Base-by-base conservation (phyloP, 169 alveolate species). In the Theileria equi region DNA sequence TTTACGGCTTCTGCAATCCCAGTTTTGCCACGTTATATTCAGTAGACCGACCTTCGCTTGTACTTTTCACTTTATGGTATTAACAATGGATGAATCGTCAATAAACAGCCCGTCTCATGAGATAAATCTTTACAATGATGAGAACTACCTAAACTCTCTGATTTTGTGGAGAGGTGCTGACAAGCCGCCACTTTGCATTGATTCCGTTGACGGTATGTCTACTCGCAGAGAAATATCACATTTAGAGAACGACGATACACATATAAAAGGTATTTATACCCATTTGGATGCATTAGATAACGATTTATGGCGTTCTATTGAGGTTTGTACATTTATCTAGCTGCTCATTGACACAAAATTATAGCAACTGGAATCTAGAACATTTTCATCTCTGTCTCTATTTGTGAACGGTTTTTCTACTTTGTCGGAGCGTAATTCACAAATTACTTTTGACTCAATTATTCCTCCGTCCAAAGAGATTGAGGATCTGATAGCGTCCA, bases 401-500 rank as follows among this genome's bases (percentile, higher is more conserved):
- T 45, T 45, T 10, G 5, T 45, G 25, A 25, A 45, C 54, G 54
- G 26, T 7, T 25, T 25, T 25, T 45, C 54, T 45, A 11, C 25
- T 25, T 25, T 25, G 25, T 45, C 54, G 5, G 26, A 8, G 5
- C 54, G 8, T 11, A 34, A 45, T 45, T 5, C 54, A 5, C 19
- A 45, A 45, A 25, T 45, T n/a, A n/a, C n/a, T 25, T 45, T 45
- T 45, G 54, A 45, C 25, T 25, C 17, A 10, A 34, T 45, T 45
- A 25, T 21, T 11, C 21, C 63, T 5, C n/a, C 61, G 11, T 17
- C 65, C 45, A 23, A 35, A 3, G 28, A 52, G 23, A 23, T 57
- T 31, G 84, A 74, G 25, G 50, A 48, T 1, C 17, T 74, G 7
- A 62, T 58, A 0, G 53, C 19, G 5, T 52, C 84, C n/a, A 52